phyloP scores from a whole-genome alignment of 345 rosid genomes.

The Citrus unshiu region DNA sequence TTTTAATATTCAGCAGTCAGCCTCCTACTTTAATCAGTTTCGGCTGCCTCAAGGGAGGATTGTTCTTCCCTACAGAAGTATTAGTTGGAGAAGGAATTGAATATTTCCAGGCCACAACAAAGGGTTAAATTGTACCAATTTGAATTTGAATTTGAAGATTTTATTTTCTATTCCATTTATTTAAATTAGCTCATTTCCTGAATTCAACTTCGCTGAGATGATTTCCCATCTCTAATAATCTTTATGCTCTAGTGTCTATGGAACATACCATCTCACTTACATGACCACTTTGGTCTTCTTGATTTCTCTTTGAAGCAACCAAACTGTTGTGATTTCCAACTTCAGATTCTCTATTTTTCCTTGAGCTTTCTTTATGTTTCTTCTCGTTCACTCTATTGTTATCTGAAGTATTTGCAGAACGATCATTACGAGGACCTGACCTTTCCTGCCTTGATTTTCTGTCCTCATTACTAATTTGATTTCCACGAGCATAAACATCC shows the following conservation, averaged over 20 bases:
- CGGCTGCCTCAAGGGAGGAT: not conserved
- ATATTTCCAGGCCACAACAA: constrained; percentile 8
- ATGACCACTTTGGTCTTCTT: constrained; percentile 64
- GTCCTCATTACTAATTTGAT: constrained; percentile 45
- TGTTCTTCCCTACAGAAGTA: not conserved
- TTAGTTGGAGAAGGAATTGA: not conserved
- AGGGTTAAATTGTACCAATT: constrained; percentile 7
- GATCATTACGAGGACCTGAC: constrained; percentile 53
- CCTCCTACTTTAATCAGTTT: not conserved
- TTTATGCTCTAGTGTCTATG: constrained; percentile 25
- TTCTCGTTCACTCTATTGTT: constrained; percentile 59
- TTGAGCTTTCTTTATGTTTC: constrained; percentile 60
- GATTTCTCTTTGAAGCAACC: constrained; percentile 52
- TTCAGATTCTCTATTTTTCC: constrained; percentile 69
- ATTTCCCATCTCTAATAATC: constrained; percentile 4
- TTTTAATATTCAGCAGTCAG: not conserved
- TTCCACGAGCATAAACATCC: constrained; percentile 55
- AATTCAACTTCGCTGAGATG: constrained; percentile 16
- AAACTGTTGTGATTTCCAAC: constrained; percentile 43
- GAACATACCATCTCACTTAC: constrained; percentile 69
- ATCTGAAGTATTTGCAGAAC: constrained; percentile 46
- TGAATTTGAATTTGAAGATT: constrained; percentile 1
- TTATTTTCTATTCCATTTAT: constrained; percentile 3
- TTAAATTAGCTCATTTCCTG: constrained; percentile 11
- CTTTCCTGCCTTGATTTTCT: constrained; percentile 73